Evolutionary conservation across 345 rosid genomes (phyloP).

Genomic region (Dipteronia sinensis): DNA sequence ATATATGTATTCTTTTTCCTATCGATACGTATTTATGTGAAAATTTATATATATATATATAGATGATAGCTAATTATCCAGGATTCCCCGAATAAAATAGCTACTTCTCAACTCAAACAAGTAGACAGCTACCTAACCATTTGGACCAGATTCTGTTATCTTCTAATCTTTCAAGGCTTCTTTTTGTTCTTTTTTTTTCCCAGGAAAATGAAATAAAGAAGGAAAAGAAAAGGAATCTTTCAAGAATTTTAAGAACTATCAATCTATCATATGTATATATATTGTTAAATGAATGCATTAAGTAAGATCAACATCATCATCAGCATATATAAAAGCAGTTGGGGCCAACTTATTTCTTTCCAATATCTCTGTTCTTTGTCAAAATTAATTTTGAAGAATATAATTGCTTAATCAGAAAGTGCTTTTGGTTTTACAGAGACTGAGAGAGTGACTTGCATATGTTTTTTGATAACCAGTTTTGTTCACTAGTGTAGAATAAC

Average conservation of each 20-base stretch:
- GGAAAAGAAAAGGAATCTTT: neutral
- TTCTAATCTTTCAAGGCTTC: slow-evolving; percentile 7
- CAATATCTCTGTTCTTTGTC: neutral
- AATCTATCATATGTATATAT: neutral
- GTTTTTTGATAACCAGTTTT: neutral
- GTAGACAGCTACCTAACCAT: slow-evolving; percentile 23
- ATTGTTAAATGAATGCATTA: neutral
- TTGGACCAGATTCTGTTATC: slow-evolving; percentile 23
- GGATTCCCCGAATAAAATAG: neutral
- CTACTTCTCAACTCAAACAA: slow-evolving; percentile 1
- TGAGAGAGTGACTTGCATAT: neutral
- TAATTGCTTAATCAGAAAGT: neutral
- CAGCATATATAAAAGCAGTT: neutral
- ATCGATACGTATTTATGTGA: no score
- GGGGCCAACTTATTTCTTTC: neutral
- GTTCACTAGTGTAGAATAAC: neutral
- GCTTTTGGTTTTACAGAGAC: neutral
- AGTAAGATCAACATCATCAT: neutral
- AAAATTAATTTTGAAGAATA: no score
- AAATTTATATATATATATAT: neutral
- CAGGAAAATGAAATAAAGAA: neutral
- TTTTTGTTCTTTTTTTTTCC: neutral
- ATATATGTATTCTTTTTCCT: no score
- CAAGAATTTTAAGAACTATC: neutral
- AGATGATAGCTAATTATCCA: neutral